Conservation (phyloP, 2,329 filamentous ascomycete genomes). For the Penicillium sp. region DNA sequence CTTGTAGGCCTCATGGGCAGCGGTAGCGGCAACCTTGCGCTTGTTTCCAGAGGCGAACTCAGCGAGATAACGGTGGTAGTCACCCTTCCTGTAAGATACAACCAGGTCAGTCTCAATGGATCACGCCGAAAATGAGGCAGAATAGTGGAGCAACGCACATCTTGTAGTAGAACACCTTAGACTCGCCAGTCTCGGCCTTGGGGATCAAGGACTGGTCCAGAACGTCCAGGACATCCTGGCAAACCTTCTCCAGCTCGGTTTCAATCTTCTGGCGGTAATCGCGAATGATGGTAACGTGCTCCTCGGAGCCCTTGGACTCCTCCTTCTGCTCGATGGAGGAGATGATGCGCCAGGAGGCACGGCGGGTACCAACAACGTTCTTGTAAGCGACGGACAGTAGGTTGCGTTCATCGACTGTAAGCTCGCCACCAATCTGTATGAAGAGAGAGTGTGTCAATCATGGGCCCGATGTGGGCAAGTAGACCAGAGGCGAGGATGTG, state of each 20-base stretch:
- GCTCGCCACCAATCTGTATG: slow-evolving; percentile 64
- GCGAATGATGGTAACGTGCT: slow-evolving; percentile 91
- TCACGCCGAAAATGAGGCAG: slow-evolving; percentile 44
- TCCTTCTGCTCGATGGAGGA: slow-evolving; percentile 99
- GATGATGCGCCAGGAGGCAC: slow-evolving; percentile 99
- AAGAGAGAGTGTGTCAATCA: slow-evolving; percentile 23
- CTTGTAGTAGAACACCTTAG: slow-evolving; percentile 99
- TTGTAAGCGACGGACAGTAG: slow-evolving; percentile 99
- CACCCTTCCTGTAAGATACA: slow-evolving; percentile 83
- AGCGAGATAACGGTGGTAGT: slow-evolving; percentile 98
- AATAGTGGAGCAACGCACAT: slow-evolving; percentile 64
- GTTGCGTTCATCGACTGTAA: slow-evolving; percentile 77
- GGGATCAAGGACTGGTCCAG: slow-evolving; percentile 92
- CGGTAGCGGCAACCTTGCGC: slow-evolving; percentile 92
- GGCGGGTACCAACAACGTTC: slow-evolving; percentile 97
- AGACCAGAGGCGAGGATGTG: slow-evolving; percentile 19
- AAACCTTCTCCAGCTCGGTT: slow-evolving; percentile 94
- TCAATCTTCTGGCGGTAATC: slow-evolving; percentile 99
- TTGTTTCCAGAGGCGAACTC: slow-evolving; percentile 94
- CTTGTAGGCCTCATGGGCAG: slow-evolving; percentile 98
- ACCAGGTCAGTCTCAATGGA: slow-evolving; percentile 82
- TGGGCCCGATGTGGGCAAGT: slow-evolving; percentile 9
- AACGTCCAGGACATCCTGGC: slow-evolving; percentile 95
- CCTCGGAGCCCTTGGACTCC: slow-evolving; percentile 96
- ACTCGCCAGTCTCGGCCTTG: slow-evolving; percentile 94